Evolutionary conservation across 768 basidiomycete species (phyloP), one percentile per base, ranked within the genome.

Genomic region (Pleurotus eryngii): DNA sequence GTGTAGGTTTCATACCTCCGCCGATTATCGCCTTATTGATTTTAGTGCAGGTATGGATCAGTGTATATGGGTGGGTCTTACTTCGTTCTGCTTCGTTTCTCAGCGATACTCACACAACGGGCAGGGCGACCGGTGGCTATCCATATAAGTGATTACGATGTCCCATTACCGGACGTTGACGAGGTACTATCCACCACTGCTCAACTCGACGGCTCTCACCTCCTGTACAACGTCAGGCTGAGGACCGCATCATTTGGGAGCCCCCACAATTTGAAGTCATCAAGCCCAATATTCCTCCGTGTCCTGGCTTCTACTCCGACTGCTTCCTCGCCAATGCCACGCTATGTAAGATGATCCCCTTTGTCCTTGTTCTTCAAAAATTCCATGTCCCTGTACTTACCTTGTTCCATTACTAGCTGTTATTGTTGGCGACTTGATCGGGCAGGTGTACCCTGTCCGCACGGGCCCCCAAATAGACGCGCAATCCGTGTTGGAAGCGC

Each of bases 361-460:
- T 40, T 56, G 6, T 53, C 42, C 30, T 35, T 35, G 40, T 15
- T 39, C 27, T 27, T 12, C 35, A 15, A 27, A 46, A 46, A 35
- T 22, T 43, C 15, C 48, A 30, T 37, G 27, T 35, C 14, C 37
- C 27, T 27, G 14, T 35, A 46, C 30, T 22, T 40, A 15, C 47
- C 24, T 24, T 37, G 27, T 46, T 6, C 50, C 40, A 49, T 49
- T 49, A 24, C 49, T 61, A 92, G 90, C 81, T 42, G 70, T 84
- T 37, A 86, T 92, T 43, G 73, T 85, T 58, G 88, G 87, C 4
- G 76, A 80, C 24, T 84, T 92, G 56, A 78, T 90, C 45, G 79
- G 82, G 11, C 77, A 77, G 55, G 77, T 91, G 20, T 92, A 92
- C 71, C 86, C 89, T 1, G 83, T 92, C 17, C 82, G 81, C 61